phyloP scores from a whole-genome alignment of 1,139 yeast species.

The Arxiozyma heterogenica region DNA sequence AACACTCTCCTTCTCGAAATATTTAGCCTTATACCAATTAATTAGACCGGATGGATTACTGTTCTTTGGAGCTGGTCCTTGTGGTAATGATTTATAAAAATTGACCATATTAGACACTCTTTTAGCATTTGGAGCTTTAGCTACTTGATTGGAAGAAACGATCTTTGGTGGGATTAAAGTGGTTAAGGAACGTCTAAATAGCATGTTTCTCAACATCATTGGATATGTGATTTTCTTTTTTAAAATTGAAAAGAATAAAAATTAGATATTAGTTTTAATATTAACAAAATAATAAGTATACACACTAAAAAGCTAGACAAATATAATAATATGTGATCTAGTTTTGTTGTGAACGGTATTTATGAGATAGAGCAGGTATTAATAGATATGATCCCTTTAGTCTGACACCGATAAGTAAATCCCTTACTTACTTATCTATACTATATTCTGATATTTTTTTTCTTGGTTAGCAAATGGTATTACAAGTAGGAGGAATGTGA shows the following conservation, averaged over 20 bases:
- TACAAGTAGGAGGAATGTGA: too few species aligned
- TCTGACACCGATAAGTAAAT: too few species aligned
- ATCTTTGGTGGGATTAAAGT: conserved; percentile 98
- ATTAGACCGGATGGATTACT: conserved; percentile 64
- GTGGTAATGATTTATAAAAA: conserved; percentile 93
- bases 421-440: too few species aligned
- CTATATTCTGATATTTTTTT: too few species aligned
- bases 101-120: conserved; percentile 92
- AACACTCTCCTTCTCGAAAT: conserved; percentile 70
- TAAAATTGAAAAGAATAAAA: too few species aligned
- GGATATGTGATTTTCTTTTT: background rate
- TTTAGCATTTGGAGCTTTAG: conserved; percentile 92
- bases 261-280: too few species aligned
- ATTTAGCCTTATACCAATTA: conserved; percentile 70
- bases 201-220: conserved; percentile 37
- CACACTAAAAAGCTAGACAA: too few species aligned
- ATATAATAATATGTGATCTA: too few species aligned
- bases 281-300: too few species aligned
- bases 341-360: too few species aligned
- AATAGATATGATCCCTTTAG: background rate
- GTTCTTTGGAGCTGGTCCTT: conserved; percentile 65
- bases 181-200: conserved; percentile 86
- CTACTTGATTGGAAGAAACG: conserved; percentile 92
- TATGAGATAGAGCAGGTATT: too few species aligned
- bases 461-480: too few species aligned